Conservation (phyloP, 176 grass and related monocot species). For the Bonia amplexicaulis region DNA sequence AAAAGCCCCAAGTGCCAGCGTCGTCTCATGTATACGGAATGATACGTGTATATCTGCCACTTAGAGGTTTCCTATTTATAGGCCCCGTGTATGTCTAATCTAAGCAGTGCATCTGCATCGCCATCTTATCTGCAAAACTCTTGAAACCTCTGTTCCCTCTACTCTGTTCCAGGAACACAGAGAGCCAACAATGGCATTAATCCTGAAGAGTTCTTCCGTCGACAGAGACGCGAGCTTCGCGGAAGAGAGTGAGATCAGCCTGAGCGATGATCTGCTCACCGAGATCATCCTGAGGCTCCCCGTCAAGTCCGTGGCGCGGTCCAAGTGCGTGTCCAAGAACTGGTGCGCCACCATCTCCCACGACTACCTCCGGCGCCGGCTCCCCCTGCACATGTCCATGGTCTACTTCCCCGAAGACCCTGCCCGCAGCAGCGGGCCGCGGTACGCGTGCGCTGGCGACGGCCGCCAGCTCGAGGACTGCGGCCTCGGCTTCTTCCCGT, state of each 20-base stretch:
- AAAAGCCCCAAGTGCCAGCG: too few species aligned
- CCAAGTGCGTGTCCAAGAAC: constrained; percentile 48
- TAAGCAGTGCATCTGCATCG: neutral
- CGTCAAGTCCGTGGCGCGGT: constrained; percentile 41
- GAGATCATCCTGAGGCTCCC: constrained; percentile 59
- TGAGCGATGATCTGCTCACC: constrained; percentile 35
- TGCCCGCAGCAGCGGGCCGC: neutral
- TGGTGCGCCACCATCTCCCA: constrained; percentile 53
- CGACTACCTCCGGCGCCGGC: constrained; percentile 34
- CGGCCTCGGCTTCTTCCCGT: constrained; percentile 52
- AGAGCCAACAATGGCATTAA: neutral
- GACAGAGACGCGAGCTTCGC: neutral
- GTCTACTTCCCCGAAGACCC: constrained; percentile 34
- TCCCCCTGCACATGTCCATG: constrained; percentile 33
- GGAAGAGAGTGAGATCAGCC: neutral
- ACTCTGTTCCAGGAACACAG: neutral
- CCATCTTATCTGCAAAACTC: neutral
- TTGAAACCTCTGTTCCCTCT: neutral
- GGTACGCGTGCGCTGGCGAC: constrained; percentile 26
- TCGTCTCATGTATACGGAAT: neutral
- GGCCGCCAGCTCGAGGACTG: constrained; percentile 11
- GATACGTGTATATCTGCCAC: neutral
- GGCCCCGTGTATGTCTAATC: too few species aligned
- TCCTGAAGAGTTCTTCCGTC: neutral
- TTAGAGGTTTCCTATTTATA: neutral